Base-by-base conservation (phyloP, 1,284 basidiomycete genomes). In the Moniliophthora roreri region DNA sequence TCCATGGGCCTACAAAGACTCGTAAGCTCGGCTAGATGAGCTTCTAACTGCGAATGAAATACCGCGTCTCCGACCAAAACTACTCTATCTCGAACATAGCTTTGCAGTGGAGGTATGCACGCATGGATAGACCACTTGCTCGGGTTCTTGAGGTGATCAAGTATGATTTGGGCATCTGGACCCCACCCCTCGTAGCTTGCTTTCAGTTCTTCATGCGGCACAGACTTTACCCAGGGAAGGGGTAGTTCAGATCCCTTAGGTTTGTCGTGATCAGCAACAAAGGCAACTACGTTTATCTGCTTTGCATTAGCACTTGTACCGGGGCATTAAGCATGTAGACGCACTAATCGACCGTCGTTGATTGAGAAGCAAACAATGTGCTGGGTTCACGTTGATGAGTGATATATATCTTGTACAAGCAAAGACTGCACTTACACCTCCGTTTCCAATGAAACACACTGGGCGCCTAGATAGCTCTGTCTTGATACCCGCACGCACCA, bases 61-160 rank as follows among this genome's bases (percentile, higher is more conserved):
- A 83, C 82, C 3, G 83, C 78, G 63, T 86, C 84, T 5, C 84
- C 84, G 10, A 84, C 67, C 15, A 87, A 66, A 1, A 78, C 80
- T 7, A 85, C 69, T 4, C 69, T 69, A 0, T 75, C 77, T 26
- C 71, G 70, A 21, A 76, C 68, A 58, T 74, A 87, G 10, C 65
- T 76, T 6, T 69, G 56, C 35, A 87, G 66, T 1, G 76, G 76
- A 0, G 80, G 80, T 51, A 75, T 60, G 8, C 85, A 55, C 20
- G 75, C 71, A 58, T 85, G 84, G 36, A 87, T 77, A 3, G 72
- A 75, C 85, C 84, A 87, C 63, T 79, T 82, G 57, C 69, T 79
- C 1, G 81, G 77, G 18, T 70, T 70, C 38, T 76, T 70, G 53
- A 84, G 69, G 58, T 78, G 75, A 18, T 69, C 65, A 1, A 82